Evolutionary conservation across 2,329 filamentous ascomycete species (phyloP), one percentile per base, ranked within the genome.

Genomic region (Didymella pomorum): DNA sequence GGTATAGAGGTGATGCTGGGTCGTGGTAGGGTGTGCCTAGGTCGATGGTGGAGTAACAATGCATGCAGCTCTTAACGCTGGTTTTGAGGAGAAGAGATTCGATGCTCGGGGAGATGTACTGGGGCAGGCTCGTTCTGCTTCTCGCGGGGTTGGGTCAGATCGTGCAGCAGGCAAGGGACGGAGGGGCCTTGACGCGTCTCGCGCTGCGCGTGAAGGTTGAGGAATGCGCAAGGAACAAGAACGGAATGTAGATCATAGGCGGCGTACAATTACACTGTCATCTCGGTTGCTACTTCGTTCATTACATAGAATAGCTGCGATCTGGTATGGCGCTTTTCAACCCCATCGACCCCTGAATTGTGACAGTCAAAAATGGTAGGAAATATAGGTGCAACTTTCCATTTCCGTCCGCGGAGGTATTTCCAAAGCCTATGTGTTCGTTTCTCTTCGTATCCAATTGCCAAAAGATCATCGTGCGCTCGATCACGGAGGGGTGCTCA

Each of bases 161-260:
- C 11, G 14, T 4, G 41, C 14, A n/a, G 11, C 41, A 43, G 23
- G 46, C 2, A 35, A 49, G 23, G 53, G 28, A 20, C 8, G 6
- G 29, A 39, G 23, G 37, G 20, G 11, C 21, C 0, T 2, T 10
- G 35, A 37, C 48, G 37, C 48, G 48, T 43, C 46, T 33, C n/a
- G 28, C 20, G 12, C 42, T 28, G 49, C 49, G 41, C 35, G 18
- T 9, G 25, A 25, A 9, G 7, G 43, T 28, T 25, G 18, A 42
- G 48, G 21, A 39, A 21, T 41, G 25, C 12, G 26, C n/a, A 20
- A 21, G 44, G 18, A 21, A 20, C 14, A 21, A 9, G 4, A 35
- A 16, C 29, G 55, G 55, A 57, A 57, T 57, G 55, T 44, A 23
- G 10, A 50, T 50, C 10, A 44, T 37, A 44, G 21, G 44, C 37